These are phyloP conservation scores for Penicillium janthinellum DNA, from an alignment of 2,329 filamentous ascomycete species.

Conservation along the genomic window DNA sequence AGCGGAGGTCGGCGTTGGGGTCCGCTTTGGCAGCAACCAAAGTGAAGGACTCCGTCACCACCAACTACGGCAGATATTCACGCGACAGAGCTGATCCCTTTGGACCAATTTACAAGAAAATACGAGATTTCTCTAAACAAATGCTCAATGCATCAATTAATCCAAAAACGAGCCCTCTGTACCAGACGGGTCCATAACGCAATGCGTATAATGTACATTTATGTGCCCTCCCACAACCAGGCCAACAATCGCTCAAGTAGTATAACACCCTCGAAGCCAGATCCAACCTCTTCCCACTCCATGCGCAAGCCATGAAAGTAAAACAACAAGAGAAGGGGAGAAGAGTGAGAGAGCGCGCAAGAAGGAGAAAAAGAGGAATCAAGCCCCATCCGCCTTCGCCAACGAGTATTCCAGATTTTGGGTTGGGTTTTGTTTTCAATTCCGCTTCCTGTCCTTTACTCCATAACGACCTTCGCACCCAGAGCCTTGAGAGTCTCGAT, in stretches of 20 bases:
- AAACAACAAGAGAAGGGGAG: slow-evolving; percentile 21
- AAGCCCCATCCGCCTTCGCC: slow-evolving; percentile 13
- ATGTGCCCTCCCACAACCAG: slow-evolving; percentile 36
- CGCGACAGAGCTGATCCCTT: not conserved
- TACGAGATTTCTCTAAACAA: not conserved
- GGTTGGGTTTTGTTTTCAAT: not conserved
- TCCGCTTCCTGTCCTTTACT: slow-evolving; percentile 58
- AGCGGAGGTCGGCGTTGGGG: slow-evolving; percentile 12
- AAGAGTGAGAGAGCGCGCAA: slow-evolving; percentile 4
- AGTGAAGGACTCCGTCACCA: not conserved
- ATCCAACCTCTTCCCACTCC: not conserved
- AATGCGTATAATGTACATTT: slow-evolving; percentile 44
- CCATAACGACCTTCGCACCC: slow-evolving; percentile 86
- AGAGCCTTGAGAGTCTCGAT: slow-evolving; percentile 90
- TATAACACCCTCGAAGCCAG: slow-evolving; percentile 17
- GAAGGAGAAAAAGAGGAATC: slow-evolving; percentile 9
- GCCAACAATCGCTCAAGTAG: slow-evolving; percentile 26
- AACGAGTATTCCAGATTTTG: slow-evolving; percentile 6
- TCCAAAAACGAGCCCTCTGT: slow-evolving; percentile 25
- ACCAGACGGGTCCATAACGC: slow-evolving; percentile 27
- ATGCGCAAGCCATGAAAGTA: slow-evolving; percentile 14
- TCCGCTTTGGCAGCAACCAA: slow-evolving; percentile 2
- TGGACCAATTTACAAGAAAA: not conserved
- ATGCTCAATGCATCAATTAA: slow-evolving; percentile 33
- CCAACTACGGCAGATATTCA: not conserved